Evolutionary conservation across 768 basidiomycete species (phyloP), one percentile per base, ranked within the genome.

Genomic region (Pulveroboletus sp.): DNA sequence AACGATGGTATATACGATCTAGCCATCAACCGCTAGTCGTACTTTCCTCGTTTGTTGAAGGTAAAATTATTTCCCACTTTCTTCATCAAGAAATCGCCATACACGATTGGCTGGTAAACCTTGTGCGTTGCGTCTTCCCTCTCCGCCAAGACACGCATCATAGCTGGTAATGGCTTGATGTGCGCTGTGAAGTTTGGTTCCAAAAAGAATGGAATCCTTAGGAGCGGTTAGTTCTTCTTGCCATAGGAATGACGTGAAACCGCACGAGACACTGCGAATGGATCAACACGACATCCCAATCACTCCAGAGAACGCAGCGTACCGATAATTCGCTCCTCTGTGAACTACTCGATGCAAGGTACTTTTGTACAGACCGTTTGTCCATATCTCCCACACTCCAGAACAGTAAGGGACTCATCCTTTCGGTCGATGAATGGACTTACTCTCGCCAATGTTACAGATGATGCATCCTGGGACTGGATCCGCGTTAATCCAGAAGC

Each of bases 301-400:
- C 2, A 14, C 29, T 35, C 23, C 10, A 9, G 39, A 47, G 29
- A 29, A 40, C 13, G 31, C 6, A 27, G 49, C 67, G 24, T 53
- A 69, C 69, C 74, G 73, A 64, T 93, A 94, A 60, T 85, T 90
- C 12, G 77, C 72, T 8, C 82, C 80, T 50, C 74, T 69, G 58
- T 97, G 92, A 4, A 95, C 73, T 6, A 97, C 94, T 4, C 90
- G 79, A 67, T 95, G 94, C n/a, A 94, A 72, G 1, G 94, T 94
- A 33, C 90, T 87, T 47, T 75, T 80, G 72, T 95, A 97, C 41
- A 94, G 65, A 0, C 93, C 93, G 53, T 85, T 82, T 6, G 87
- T 85, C 92, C 92, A 95, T 39, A 85, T 77, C 74, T 94, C 88
- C 88, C 91, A 93, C 91, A 93, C 87, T 89, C 53, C 35, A 37